These are phyloP conservation scores for Vitis vinifera DNA, from an alignment of 164 flowering plant genomes.

Conservation along the genomic window ASM3070453v1 NC_081807.1:10122501-10123000, in stretches of 20 bases:
- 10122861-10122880: not conserved
- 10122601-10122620: no score
- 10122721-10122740: not conserved
- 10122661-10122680: no score
- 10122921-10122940: slow-evolving; percentile 43
- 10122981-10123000: not conserved
- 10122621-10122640: no score
- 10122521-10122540: no score
- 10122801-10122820: not conserved
- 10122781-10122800: not conserved
- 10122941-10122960: slow-evolving; percentile 12
- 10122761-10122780: not conserved
- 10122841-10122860: not conserved
- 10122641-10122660: no score
- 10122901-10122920: slow-evolving; percentile 42
- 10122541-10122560: no score
- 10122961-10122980: not conserved
- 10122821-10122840: no score
- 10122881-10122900: not conserved
- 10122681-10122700: no score
- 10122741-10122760: not conserved
- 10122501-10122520: no score
- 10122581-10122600: no score
- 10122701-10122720: no score
- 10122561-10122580: no score